Evolutionary conservation across 2,329 filamentous ascomycete genomes (phyloP).

Genomic region (Mycosphaerella sp.): DNA sequence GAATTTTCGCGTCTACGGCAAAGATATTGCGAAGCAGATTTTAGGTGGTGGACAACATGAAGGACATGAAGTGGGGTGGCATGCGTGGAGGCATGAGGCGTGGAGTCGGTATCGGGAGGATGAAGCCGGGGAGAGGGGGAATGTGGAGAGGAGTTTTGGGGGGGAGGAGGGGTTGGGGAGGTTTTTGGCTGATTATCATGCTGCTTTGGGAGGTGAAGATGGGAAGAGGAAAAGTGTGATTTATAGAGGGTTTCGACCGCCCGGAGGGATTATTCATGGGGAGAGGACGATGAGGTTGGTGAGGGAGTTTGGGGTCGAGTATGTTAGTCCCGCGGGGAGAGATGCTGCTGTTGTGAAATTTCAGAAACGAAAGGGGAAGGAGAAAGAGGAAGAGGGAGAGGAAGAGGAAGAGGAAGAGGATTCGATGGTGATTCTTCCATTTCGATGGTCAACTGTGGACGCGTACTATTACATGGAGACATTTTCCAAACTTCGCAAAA

Average conservation of each 20-base stretch:
- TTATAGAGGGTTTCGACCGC: constrained; percentile 32
- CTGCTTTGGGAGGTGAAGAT: constrained; percentile 1
- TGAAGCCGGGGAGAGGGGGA: constrained; percentile 20
- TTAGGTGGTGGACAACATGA: constrained; percentile 3
- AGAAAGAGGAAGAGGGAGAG: too few species aligned
- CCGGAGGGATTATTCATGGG: constrained; percentile 31
- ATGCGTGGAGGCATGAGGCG: constrained; percentile 34
- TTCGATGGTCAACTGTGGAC: constrained; percentile 31
- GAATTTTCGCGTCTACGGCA: constrained; percentile 29
- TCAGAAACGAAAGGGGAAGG: too few species aligned
- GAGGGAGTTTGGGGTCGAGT: constrained; percentile 28
- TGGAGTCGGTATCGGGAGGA: constrained; percentile 29
- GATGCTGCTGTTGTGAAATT: constrained; percentile 23
- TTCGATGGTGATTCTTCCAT: constrained; percentile 26
- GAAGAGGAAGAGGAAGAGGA: constrained; percentile 3
- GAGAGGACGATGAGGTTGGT: constrained; percentile 30
- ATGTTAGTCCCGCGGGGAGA: constrained; percentile 33
- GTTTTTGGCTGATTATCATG: too few species aligned
- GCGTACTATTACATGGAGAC: constrained; percentile 34
- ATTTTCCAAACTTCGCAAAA: constrained; percentile 26
- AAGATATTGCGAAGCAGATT: constrained; percentile 22
- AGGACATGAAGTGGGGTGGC: constrained; percentile 33
- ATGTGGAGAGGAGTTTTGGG: constrained; percentile 29
- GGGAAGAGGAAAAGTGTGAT: constrained; percentile 13
- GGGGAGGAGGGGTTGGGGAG: constrained; percentile 4